These are phyloP conservation scores for Fusarium sterilihyphosum DNA, from an alignment of 2,329 filamentous ascomycete genomes.

Conservation along the genomic window DNA sequence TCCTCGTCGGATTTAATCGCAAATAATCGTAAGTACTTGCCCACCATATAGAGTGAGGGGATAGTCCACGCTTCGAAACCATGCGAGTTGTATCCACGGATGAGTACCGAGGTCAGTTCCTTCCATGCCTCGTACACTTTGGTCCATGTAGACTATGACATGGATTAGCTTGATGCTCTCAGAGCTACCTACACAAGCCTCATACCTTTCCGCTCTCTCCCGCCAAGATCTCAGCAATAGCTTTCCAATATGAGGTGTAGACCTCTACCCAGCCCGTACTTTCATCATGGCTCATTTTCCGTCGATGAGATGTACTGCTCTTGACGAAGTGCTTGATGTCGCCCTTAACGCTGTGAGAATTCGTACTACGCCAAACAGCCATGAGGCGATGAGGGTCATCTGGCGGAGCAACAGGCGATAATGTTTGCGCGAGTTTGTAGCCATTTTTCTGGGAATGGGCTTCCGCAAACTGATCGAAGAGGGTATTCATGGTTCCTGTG, in stretches of 20 bases:
- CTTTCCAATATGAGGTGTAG: slow-evolving; percentile 85
- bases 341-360: slow-evolving; percentile 69
- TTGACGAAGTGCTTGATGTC: slow-evolving; percentile 79
- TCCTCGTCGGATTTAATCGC: slow-evolving; percentile 91
- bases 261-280: slow-evolving; percentile 86
- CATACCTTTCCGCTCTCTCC: slow-evolving; percentile 54
- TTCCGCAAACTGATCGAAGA: slow-evolving; percentile 78
- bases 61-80: slow-evolving; percentile 91
- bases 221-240: slow-evolving; percentile 76
- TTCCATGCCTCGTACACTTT: slow-evolving; percentile 91
- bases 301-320: slow-evolving; percentile 64
- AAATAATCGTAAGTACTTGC: slow-evolving; percentile 86
- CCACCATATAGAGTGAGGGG: slow-evolving; percentile 86
- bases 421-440: slow-evolving; percentile 76
- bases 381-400: slow-evolving; percentile 72
- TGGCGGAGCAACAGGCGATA: slow-evolving; percentile 75
- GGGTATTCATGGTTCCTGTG: slow-evolving; percentile 69
- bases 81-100: slow-evolving; percentile 81
- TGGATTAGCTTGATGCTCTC: slow-evolving; percentile 23
- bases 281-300: slow-evolving; percentile 72
- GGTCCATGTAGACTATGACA: slow-evolving; percentile 72
- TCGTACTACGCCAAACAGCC: slow-evolving; percentile 77
- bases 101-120: slow-evolving; percentile 78
- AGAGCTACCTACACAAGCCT: background rate
- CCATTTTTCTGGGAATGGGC: slow-evolving; percentile 75